Base-by-base conservation (phyloP, 768 basidiomycete species). In the Mycena epipterygia region DNA sequence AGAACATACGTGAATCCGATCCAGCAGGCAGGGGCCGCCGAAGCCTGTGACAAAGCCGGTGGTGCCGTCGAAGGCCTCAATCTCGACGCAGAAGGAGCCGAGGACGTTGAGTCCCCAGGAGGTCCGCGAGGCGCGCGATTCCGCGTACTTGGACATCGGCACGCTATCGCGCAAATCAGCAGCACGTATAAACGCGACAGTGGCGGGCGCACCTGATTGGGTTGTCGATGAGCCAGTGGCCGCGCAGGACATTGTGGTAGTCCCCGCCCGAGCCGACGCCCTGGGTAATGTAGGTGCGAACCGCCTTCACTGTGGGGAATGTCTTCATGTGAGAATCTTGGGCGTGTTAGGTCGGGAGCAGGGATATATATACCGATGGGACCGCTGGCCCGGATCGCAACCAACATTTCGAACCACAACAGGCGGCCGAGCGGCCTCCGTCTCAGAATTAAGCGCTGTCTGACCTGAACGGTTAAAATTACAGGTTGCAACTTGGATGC, bases 11-110 rank as follows among this genome's bases (percentile, higher is more conserved):
- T n/a, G n/a, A n/a, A n/a, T n/a, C n/a, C 78, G 51, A 80, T 79
- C 79, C 79, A 80, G 67, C 79, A 80, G 5, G 76, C 78, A 7
- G 79, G 79, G 79, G 29, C 79, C 79, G 51, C 79, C 79, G 46
- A 80, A 75, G 23, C 79, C 79, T 21, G 79, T 79, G 13, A 78
- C 75, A 27, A 80, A 76, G 30, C 79, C 79, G 13, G 73, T 78
- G 25, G 78, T 80, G 16, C 79, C 79, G 66, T 80, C 79, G 16
- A 74, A 73, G 9, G 78, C 79, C 48, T 78, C 74, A 51, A 80
- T 72, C 67, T 76, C 77, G 55, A 80, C 77, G 48, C 77, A 75
- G 52, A 80, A 77, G 23, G 79, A 77, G 19, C 79, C 79, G 17
- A 80, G 73, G 53, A 80, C 78, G 62, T 78, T 77, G 56, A 80